Base-by-base conservation (phyloP, 2,329 filamentous ascomycete species). In the Colletotrichum sansevieriae region DNA sequence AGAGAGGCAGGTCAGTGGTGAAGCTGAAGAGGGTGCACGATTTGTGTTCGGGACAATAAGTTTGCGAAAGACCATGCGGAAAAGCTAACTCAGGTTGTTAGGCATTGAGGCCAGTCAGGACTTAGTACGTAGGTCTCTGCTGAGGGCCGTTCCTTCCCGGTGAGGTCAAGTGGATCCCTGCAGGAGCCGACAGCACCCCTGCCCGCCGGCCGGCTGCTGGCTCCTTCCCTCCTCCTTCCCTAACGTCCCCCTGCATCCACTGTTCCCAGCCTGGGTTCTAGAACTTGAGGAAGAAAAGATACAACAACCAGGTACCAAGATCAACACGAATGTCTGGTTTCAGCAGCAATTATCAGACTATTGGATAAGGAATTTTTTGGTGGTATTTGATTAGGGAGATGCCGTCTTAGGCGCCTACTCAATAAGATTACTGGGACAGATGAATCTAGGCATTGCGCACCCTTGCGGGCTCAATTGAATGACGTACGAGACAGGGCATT, bases 221-320 rank as follows among this genome's bases (percentile, higher is more conserved):
- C 61, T 58, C 37, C 46, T 68, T 58, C 54, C 62, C 43, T 59
- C n/a, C 41, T 41, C 35, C 29, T 46, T 35, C 61, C 60, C 61
- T 55, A 41, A 49, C 35, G 47, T 9, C 37, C 63, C 63, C 62
- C 51, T 63, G 56, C 46, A 43, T 63, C 52, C 56, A 63, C 57
- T 46, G 39, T 47, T 6, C 15, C 25, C 54, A 39, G 15, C 43
- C 18, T 11, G 39, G 67, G 37, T 70, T 71, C 70, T 71, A 70
- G 70, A 70, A 71, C 52, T 69, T 29, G 22, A 46, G 54, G 70
- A 71, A 71, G 61, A 56, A 70, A 70, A 70, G 62, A 35, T 67
- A 70, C 66, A 61, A 39, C 67, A 33, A n/a, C 13, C 18, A 41
- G 25, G 67, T 69, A 66, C 57, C 20, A 25, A 46, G 4, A n/a